A percentile compares a stretch with the other conserved stretches of the same genome.
These are phyloP conservation scores for Verticillium alfalfae DNA, from an alignment of 2,329 filamentous ascomycete genomes.

Conservation along the genomic window DNA sequence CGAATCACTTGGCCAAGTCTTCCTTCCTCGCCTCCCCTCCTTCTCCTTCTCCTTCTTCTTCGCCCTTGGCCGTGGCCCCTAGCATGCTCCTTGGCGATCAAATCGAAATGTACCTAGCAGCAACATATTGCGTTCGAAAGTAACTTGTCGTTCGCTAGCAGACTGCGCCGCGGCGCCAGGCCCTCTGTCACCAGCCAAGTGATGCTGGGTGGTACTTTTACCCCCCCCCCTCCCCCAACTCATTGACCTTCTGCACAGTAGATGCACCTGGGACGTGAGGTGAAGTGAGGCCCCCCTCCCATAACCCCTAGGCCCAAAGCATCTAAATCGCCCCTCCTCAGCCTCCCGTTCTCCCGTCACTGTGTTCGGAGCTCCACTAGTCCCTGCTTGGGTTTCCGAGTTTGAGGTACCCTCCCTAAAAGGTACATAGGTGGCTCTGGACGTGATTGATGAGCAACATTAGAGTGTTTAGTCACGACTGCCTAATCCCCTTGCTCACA, in stretches of 20 bases:
- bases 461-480: neutral
- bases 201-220: neutral
- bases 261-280: neutral
- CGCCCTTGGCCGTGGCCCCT: neutral
- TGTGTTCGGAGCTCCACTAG: neutral
- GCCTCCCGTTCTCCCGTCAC: neutral
- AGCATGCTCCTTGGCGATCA: neutral
- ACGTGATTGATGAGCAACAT: neutral
- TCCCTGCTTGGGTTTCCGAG: neutral
- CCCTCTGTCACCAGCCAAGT: too few relatives aligned
- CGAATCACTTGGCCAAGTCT: neutral
- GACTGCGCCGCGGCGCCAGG: neutral
- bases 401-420: too few relatives aligned
- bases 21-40: neutral
- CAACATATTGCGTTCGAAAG: neutral
- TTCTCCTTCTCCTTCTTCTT: neutral
- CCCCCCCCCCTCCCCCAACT: too few relatives aligned
- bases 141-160: neutral
- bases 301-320: neutral
- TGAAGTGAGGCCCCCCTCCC: neutral
- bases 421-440: too few relatives aligned
- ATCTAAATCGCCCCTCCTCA: neutral
- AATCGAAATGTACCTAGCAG: neutral
- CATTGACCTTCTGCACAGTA: neutral
- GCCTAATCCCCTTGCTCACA: neutral